Conservation (phyloP, 371 early-diverging fungal genomes). For the Haplosporangium sp. region DNA sequence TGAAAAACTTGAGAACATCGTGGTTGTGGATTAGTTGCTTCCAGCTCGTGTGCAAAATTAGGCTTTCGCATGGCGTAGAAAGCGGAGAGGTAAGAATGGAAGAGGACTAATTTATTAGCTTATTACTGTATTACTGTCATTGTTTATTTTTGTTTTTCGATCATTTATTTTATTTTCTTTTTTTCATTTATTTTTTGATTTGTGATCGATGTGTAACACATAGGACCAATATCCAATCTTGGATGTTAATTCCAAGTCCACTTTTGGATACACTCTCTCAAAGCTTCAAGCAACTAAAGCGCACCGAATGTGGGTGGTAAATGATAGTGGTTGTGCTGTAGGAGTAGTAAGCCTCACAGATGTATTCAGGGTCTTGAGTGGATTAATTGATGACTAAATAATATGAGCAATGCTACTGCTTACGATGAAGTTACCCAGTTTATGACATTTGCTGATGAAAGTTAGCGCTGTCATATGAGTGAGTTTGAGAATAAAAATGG, state of each 20-base stretch:
- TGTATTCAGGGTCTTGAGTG: conserved; percentile 67
- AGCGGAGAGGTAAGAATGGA: conserved; percentile 34
- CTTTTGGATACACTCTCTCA: conserved; percentile 76
- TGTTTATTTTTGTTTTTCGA: background rate
- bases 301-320: conserved; percentile 88
- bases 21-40: conserved; percentile 54
- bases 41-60: conserved; percentile 54
- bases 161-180: background rate
- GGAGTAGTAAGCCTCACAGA: conserved; percentile 85
- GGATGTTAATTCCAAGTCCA: conserved; percentile 76
- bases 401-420: background rate
- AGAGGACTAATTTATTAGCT: background rate
- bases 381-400: conserved; percentile 23
- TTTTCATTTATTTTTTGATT: background rate
- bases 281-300: conserved; percentile 85
- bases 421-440: too few relatives aligned
- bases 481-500: background rate
- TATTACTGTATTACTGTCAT: background rate
- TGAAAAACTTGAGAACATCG: conserved; percentile 48
- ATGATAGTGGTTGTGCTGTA: conserved; percentile 61
- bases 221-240: conserved; percentile 83
- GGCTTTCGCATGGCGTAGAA: conserved; percentile 42
- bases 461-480: background rate
- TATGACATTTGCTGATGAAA: background rate
- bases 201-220: background rate